Percentiles rank a stretch among this genome's conserved stretches.
Conservation (phyloP, 139 green algal species). For the Penium margaritaceum region DNA sequence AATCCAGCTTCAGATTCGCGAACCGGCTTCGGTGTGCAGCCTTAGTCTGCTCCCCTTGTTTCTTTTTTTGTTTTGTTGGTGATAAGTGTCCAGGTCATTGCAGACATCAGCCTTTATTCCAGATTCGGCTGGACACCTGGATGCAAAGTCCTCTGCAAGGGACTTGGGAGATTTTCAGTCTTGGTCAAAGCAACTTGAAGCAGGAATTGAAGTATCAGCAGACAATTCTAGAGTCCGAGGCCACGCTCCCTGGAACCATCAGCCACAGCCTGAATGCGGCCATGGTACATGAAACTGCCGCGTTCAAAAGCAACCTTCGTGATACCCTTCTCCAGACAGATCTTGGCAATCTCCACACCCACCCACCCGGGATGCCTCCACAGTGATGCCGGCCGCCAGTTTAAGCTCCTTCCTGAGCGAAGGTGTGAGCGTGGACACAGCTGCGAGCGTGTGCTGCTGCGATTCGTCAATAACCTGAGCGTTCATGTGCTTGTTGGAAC, state of each 20-base stretch:
- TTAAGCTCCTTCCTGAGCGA: slow-evolving; percentile 22
- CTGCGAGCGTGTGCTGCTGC: slow-evolving; percentile 66
- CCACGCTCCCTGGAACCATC: slow-evolving; percentile 76
- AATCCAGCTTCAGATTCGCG: no score
- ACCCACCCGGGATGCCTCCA: slow-evolving; percentile 52
- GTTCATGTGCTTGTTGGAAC: slow-evolving; percentile 95
- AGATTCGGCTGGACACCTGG: no score
- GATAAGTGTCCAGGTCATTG: no score
- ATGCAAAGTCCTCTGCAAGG: no score
- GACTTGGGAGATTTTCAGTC: no score
- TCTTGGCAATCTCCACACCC: slow-evolving; percentile 79
- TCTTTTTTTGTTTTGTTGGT: no score
- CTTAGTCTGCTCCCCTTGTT: no score
- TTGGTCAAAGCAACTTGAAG: no score
- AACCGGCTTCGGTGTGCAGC: no score
- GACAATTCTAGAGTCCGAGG: slow-evolving; percentile 84
- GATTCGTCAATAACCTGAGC: slow-evolving; percentile 92
- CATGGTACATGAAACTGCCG: slow-evolving; percentile 88
- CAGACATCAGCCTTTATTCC: no score
- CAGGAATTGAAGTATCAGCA: no score
- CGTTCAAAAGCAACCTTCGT: slow-evolving; percentile 75
- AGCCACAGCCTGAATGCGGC: slow-evolving; percentile 80
- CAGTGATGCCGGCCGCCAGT: slow-evolving; percentile 14
- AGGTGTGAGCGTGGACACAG: slow-evolving; percentile 64
- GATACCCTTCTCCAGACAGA: slow-evolving; percentile 72